These are phyloP conservation scores for Podila verticillata DNA, from an alignment of 192 early-diverging fungal genomes.

Conservation along the genomic window DNA sequence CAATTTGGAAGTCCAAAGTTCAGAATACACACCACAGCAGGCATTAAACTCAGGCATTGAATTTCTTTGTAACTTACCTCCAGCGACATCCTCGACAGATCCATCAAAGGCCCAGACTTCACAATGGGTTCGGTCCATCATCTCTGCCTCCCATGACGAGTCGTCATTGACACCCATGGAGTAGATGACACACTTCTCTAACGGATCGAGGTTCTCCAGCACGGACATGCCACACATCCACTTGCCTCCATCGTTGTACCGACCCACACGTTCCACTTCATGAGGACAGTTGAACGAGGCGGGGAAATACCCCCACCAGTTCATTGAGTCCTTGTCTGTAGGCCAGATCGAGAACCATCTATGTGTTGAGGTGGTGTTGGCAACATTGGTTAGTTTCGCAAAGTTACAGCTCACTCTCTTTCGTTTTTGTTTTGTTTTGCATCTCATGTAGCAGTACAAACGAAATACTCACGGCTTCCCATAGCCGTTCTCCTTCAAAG, in stretches of 20 bases:
- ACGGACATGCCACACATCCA: slow-evolving; percentile 14
- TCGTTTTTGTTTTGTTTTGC: no score
- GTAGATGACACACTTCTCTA: slow-evolving; percentile 7
- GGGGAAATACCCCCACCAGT: slow-evolving; percentile 16
- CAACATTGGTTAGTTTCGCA: no score
- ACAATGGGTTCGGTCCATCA: slow-evolving; percentile 7
- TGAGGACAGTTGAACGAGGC: slow-evolving; percentile 14
- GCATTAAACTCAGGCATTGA: neutral
- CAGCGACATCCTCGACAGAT: neutral
- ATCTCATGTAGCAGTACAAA: no score
- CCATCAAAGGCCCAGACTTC: slow-evolving; percentile 18
- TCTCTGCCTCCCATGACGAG: slow-evolving; percentile 1
- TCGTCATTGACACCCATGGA: slow-evolving; percentile 9
- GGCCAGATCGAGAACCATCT: no score
- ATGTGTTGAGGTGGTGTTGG: no score
- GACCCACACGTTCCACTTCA: slow-evolving; percentile 15
- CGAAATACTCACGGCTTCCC: no score
- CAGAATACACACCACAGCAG: neutral
- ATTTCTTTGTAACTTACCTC: neutral
- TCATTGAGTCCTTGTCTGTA: neutral
- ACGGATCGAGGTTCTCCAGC: neutral
- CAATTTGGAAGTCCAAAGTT: no score
- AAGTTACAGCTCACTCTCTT: no score
- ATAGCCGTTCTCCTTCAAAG: no score
- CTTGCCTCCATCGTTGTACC: slow-evolving; percentile 15